Percentiles rank a stretch among this genome's conserved stretches.
Conservation (phyloP, 768 basidiomycete species). For the Stropharia rugosoannulata region DNA sequence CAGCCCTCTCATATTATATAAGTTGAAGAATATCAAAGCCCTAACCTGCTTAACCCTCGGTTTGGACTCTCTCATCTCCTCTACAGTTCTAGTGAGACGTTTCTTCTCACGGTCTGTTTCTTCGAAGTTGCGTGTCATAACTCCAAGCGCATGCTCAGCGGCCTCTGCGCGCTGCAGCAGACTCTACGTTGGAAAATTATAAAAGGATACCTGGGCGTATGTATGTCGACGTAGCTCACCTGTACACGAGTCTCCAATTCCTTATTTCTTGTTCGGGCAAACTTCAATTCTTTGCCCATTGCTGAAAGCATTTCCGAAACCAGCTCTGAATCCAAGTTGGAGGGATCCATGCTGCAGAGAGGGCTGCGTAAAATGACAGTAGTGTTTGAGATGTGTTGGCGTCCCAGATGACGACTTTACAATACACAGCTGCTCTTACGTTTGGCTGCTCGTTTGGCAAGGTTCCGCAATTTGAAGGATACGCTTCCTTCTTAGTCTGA, state of each 20-base stretch:
- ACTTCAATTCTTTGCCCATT: slow-evolving; percentile 4
- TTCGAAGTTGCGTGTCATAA: slow-evolving; percentile 4
- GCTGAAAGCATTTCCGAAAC: slow-evolving; percentile 3
- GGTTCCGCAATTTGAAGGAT: no score
- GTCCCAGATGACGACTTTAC: no score
- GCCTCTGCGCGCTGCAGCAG: neutral
- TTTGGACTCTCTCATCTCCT: neutral
- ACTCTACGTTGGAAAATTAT: neutral
- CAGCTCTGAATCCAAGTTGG: neutral
- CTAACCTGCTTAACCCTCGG: neutral
- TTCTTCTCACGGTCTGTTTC: neutral
- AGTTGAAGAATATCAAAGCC: neutral
- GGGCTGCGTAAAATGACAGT: neutral
- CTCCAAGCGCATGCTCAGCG: neutral
- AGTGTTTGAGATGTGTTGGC: no score
- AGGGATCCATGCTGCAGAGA: neutral
- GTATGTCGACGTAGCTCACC: neutral
- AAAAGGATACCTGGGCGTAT: no score
- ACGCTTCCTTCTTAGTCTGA: no score
- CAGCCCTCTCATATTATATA: neutral
- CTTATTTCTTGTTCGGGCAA: neutral
- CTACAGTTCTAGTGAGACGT: neutral
- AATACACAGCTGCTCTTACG: no score
- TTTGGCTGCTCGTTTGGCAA: no score
- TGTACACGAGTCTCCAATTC: neutral